Evolutionary conservation across 768 basidiomycete genomes (phyloP).

Genomic region (Fomitopsis pulvina): DNA sequence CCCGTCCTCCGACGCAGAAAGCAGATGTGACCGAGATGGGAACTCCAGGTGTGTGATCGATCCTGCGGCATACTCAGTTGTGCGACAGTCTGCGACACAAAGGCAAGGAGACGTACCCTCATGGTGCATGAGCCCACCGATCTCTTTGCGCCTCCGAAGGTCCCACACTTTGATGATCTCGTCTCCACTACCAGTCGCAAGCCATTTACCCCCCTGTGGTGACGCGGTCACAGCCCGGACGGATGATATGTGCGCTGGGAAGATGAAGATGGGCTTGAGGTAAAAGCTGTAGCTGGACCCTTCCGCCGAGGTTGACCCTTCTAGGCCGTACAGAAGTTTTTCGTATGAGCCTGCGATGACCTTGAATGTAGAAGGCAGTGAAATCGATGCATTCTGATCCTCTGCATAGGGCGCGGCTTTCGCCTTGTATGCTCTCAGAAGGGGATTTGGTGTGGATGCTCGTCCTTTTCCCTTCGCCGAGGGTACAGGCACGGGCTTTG

Average conservation of each 20-base stretch:
- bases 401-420: background rate
- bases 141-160: constrained; percentile 81
- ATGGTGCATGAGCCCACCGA: constrained; percentile 93
- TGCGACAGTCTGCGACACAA: background rate
- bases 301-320: constrained; percentile 46
- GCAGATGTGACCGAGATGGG: constrained; percentile 81
- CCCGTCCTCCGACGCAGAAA: constrained; percentile 91
- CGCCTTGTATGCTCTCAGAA: constrained; percentile 4
- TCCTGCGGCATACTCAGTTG: constrained; percentile 41
- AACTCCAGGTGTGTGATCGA: constrained; percentile 88
- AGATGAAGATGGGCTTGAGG: constrained; percentile 85
- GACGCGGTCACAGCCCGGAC: constrained; percentile 88
- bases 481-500: background rate
- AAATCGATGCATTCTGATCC: constrained; percentile 7
- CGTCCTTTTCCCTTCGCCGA: constrained; percentile 23
- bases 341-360: constrained; percentile 93
- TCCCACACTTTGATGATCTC: constrained; percentile 99
- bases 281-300: constrained; percentile 27
- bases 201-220: constrained; percentile 89
- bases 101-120: constrained; percentile 48
- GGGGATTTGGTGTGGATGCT: constrained; percentile 13
- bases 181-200: constrained; percentile 93
- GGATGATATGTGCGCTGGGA: constrained; percentile 93
- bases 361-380: constrained; percentile 64
- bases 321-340: constrained; percentile 87